phyloP scores from a whole-genome alignment of 73 alveolate species.

The Uronychia setigera region DNA sequence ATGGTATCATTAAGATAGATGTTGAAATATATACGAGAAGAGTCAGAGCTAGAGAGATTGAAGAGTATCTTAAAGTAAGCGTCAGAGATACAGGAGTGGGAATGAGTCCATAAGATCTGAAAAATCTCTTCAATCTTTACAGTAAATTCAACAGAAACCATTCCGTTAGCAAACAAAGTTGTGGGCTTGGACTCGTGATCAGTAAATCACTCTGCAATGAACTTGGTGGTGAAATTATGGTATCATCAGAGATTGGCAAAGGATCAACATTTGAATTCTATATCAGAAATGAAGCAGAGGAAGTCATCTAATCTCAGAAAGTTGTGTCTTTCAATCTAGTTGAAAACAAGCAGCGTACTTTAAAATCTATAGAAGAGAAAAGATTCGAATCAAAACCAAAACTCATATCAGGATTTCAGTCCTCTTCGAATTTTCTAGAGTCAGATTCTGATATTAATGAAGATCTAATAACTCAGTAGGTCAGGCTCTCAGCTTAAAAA shows the following conservation, averaged over 20 bases:
- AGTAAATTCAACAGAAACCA: slow-evolving; percentile 6
- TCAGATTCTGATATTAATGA: neutral
- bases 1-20: slow-evolving; percentile 10
- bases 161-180: neutral
- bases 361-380: neutral
- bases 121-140: neutral
- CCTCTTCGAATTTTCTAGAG: neutral
- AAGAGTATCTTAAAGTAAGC: neutral
- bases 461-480: neutral
- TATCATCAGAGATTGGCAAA: neutral
- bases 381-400: neutral
- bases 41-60: neutral
- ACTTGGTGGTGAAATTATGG: slow-evolving; percentile 20
- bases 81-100: slow-evolving; percentile 25
- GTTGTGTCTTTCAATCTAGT: neutral
- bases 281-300: neutral
- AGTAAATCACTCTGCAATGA: slow-evolving; percentile 9
- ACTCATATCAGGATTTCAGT: neutral
- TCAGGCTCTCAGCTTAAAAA: no score
- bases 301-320: neutral
- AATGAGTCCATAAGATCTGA: neutral
- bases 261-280: slow-evolving; percentile 22
- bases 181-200: slow-evolving; percentile 20
- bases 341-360: no score
- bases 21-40: neutral